Base-by-base conservation (phyloP, 345 rosid species). In the Hibiscus mutabilis region DNA sequence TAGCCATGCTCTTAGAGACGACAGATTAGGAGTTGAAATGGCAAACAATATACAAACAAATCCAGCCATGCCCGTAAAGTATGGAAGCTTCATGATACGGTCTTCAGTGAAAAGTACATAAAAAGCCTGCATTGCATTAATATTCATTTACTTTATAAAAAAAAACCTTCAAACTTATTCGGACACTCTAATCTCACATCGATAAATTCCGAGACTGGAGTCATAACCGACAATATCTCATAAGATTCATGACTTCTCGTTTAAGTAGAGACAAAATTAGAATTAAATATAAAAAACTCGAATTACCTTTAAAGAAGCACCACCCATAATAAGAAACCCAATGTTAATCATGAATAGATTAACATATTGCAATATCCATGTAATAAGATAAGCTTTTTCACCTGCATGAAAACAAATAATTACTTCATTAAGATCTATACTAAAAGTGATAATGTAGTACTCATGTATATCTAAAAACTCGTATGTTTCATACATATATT, bases 331-430 rank as follows among this genome's bases (percentile, higher is more conserved):
- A 73, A 91, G 83, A 77, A 75, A 89, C 69, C 95, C 97, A 46
- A 86, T 81, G 77, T 87, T 89, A 66, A 89, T 86, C 95, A 89
- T 89, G 81, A 91, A 91, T 59, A 91, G 90, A 83, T 89, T 87
- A 9, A 84, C 77, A 76, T 91, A 89, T 66, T 89, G 96, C 77
- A 89, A 60, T 62, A 79, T 90, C 93, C 96, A 89, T 58, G 91
- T 88, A 24, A 82, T 71, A 74, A 68, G 27, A 84, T 89, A 89
- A 75, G 89, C 91, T 53, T 70, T 82, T 80, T 69, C 78, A 74
- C 95, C 97, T 89, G 89, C 11, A n/a, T 56, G 29, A 55, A 35
- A 35, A 35, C 40, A 35, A 35, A 35, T 35, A 35, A 35, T 35
- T 35, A 35, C 40, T 35, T 35, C 40, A 35, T 35, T 35, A 33